Percentiles rank a stretch among this genome's conserved stretches.
Conservation (phyloP, 768 basidiomycete genomes). For the Termitomyces sp. region DNA sequence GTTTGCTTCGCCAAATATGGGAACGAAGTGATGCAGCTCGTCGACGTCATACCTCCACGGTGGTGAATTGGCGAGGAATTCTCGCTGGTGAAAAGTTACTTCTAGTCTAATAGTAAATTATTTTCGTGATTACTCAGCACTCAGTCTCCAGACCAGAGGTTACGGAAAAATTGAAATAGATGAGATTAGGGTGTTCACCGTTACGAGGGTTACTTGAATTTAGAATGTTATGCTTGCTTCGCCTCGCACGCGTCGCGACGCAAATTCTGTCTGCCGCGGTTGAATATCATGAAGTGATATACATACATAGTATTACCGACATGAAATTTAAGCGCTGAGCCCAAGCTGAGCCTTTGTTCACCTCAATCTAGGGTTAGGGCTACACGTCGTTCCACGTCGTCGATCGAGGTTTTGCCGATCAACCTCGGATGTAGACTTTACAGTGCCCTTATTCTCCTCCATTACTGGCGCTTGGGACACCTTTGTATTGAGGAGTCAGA, state of each 20-base stretch:
- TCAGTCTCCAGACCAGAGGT: too few relatives aligned
- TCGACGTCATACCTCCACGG: conserved; percentile 7
- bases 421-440: not conserved
- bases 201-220: too few relatives aligned
- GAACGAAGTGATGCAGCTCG: conserved; percentile 24
- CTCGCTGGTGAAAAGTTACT: conserved; percentile 50
- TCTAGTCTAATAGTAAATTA: conserved; percentile 64
- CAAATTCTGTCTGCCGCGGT: too few relatives aligned
- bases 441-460: not conserved
- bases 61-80: conserved; percentile 61
- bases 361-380: conserved; percentile 24
- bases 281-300: too few relatives aligned
- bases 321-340: too few relatives aligned
- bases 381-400: conserved; percentile 23
- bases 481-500: not conserved
- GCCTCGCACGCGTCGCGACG: too few relatives aligned
- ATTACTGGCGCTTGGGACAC: not conserved
- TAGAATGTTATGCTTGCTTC: too few relatives aligned
- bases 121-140: too few relatives aligned
- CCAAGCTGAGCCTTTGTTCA: too few relatives aligned
- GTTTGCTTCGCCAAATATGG: conserved; percentile 62
- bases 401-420: conserved; percentile 12
- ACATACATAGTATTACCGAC: too few relatives aligned
- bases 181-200: too few relatives aligned
- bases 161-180: too few relatives aligned